Base-by-base conservation (phyloP, 805 yeast genomes). In the Kodamaea sagamina region DNA sequence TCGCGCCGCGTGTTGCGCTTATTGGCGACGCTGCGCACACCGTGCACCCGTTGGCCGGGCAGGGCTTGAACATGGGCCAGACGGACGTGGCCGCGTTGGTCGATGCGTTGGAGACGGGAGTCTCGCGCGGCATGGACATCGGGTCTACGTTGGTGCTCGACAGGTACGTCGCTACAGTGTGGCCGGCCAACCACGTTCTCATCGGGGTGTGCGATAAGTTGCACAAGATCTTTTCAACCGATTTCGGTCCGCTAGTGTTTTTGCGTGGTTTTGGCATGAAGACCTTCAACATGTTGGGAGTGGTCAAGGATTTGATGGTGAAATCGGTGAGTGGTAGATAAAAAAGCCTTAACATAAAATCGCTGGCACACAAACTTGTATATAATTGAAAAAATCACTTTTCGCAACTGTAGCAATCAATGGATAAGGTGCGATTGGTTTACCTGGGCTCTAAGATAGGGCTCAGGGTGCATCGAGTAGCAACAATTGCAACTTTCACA, bases 21-120 rank as follows among this genome's bases (percentile, higher is more conserved):
- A 86, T 92, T 7, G 99, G 99, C 18, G 99, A 93, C 65, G 98
- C 99, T 1, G 98, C 98, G 0, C 99, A 93, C 55, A 85, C 97
- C 0, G 88, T 96, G 1, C 98, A 93, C 61, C 99, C 99, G 2
- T 72, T 93, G 47, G 97, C 97, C 3, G 99, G 99, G 7, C 99
- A 93, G 65, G 99, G 99, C 18, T 75, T 93, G 44, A 93, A 93
- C 63, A 89, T 92, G 96, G 99, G 99, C 15, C 97, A 90, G 62
- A 83, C 85, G 19, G 99, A 93, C 60, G 97, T 88, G 1, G 81
- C 82, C 45, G 69, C 82, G 1, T 71, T 93, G 22, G 81, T 84
- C 1, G 67, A 59, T 1, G 86, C 92, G 0, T 57, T 93, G 19
- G 95, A 87, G 50, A 68, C 48, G 7, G 95, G 95, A 0, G 67